Evolutionary conservation across 1,139 yeast species (phyloP), one percentile per base, ranked within the genome.

Genomic region (Candida sojae): DNA sequence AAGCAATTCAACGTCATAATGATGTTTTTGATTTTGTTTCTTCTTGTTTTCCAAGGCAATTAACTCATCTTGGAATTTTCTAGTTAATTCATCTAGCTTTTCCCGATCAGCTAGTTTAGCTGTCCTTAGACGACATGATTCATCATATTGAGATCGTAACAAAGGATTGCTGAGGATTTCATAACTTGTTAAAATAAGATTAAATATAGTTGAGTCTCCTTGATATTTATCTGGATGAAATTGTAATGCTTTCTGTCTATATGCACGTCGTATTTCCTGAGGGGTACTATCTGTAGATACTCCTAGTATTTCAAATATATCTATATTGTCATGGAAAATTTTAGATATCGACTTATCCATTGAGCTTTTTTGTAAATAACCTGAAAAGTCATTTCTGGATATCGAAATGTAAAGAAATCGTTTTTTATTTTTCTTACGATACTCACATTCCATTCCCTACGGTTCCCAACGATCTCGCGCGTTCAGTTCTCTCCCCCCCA

Each of bases 251-350:
- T 82, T 82, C 58, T 79, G 83, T 48, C 97, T 77, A 62, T 89
- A 93, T 6, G 96, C 96, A 63, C 83, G 85, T 65, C 89, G 89
- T 53, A 93, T 75, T 52, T 87, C 95, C 0, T 68, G 45, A 28
- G 79, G 84, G 2, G 79, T 66, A 2, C 70, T 64, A 4, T 58
- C 56, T 0, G 58, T 56, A 2, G 36, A 33, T 5, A 73, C 63
- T 5, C 62, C 68, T 1, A 75, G 56, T 47, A 64, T 68, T 39
- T 59, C 60, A 47, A 73, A 75, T 39, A 73, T 58, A 50, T 75
- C 76, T 11, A 66, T 47, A 10, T 64, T 60, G 3, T 73, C 74
- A 30, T 61, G 54, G 38, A 66, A 54, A 29, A 72, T 63, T 23
- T 54, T 57, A 5, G 61, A 59, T 43, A 62, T 51, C 25, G 50